Evolutionary conservation across 2,329 filamentous ascomycete species (phyloP), one percentile per base, ranked within the genome.

Genomic region (Tolypocladium paradoxum): DNA sequence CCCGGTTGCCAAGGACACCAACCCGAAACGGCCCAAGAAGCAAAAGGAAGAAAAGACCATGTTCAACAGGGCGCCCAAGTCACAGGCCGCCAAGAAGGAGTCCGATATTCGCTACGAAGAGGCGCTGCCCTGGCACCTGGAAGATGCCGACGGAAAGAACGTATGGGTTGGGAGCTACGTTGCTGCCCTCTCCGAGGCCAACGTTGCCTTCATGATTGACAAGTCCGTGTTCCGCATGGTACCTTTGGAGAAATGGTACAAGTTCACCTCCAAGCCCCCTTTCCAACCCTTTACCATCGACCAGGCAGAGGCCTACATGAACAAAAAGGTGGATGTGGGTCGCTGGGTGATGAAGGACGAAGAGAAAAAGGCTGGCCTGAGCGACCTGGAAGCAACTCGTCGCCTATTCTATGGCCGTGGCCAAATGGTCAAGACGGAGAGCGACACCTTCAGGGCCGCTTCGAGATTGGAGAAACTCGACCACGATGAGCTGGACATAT

Each of bases 161-260:
- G 87, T 88, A 3, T 97, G 91, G 90, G 85, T 93, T 35, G 93
- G 91, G 46, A 87, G 85, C 53, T 96, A 97, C 61, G 88, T 97
- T 62, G 87, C 87, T 29, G 88, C 90, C 20, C 78, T 97, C 37
- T 96, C 92, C 0, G 85, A 92, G 62, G 84, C 88, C 50, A 88
- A 90, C 50, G 85, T 95, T 58, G 85, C 95, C 52, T 79, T 92
- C 38, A 78, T 89, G 45, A 85, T 90, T 35, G 79, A 83, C 37
- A 78, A 82, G 11, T 76, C 77, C 2, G 82, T 78, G 49, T 93
- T 95, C 65, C 84, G 85, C 54, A 88, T 97, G 83, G 78, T 96
- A 3, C 95, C 95, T 0, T 72, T 97, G 20, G 92, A 99, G 70
- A 96, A 96, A 64, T 96, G 88, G 85, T 99, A 99, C 72, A 87